These are phyloP conservation scores for Ceratocystis cacaofunesta DNA, from an alignment of 2,329 filamentous ascomycete species.

Conservation along the genomic window DNA sequence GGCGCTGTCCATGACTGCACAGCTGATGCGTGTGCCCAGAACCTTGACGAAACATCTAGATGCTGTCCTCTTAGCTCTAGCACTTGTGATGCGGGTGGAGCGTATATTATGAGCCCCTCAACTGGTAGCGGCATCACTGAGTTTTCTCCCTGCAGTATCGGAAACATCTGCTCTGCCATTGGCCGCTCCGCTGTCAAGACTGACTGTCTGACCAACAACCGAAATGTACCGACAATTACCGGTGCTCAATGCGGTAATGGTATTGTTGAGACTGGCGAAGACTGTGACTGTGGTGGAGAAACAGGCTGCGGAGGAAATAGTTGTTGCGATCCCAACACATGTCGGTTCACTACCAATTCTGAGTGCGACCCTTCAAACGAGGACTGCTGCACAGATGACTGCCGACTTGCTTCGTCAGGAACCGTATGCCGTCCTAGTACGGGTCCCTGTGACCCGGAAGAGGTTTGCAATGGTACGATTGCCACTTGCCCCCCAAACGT, in stretches of 20 bases:
- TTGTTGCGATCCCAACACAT: slow-evolving; percentile 78
- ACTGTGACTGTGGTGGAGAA: slow-evolving; percentile 85
- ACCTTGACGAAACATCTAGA: slow-evolving; percentile 35
- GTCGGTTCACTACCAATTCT: slow-evolving; percentile 61
- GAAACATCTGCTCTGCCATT: slow-evolving; percentile 85
- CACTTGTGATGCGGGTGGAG: slow-evolving; percentile 59
- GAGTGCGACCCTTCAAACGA: slow-evolving; percentile 73
- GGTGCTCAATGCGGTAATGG: slow-evolving; percentile 88
- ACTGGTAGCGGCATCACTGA: slow-evolving; percentile 55
- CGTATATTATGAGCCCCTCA: slow-evolving; percentile 93
- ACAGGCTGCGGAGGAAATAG: slow-evolving; percentile 54
- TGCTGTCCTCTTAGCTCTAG: slow-evolving; percentile 64
- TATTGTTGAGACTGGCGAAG: slow-evolving; percentile 85
- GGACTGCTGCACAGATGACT: slow-evolving; percentile 57
- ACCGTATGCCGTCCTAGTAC: slow-evolving; percentile 69
- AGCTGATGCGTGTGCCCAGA: slow-evolving; percentile 46
- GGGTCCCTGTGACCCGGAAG: slow-evolving; percentile 70
- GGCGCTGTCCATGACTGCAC: slow-evolving; percentile 92
- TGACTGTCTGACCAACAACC: slow-evolving; percentile 70
- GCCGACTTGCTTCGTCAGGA: slow-evolving; percentile 49
- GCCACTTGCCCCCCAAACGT: slow-evolving; percentile 61
- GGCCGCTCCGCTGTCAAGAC: slow-evolving; percentile 61
- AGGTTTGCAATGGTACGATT: slow-evolving; percentile 60
- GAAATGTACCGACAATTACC: slow-evolving; percentile 63
- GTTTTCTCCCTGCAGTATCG: slow-evolving; percentile 81